A percentile compares a stretch with the other conserved stretches of the same genome.
Conservation (phyloP, 148 eudicot genomes). For the Rhododendron williamsianum region DNA sequence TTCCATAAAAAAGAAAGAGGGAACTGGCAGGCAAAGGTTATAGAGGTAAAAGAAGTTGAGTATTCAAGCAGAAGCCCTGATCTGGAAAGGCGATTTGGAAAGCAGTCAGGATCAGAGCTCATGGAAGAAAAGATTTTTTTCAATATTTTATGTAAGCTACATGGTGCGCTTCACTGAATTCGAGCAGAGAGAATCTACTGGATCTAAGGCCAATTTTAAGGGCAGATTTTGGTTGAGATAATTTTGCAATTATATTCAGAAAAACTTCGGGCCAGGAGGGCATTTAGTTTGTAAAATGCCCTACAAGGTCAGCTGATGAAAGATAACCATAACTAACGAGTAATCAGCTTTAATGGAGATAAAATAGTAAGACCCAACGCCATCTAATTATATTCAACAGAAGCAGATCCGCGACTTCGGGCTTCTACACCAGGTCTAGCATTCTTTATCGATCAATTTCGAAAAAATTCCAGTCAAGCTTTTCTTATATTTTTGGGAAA, state of each 20-base stretch:
- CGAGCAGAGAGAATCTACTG: background rate
- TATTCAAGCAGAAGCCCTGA: background rate
- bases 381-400: background rate
- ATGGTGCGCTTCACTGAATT: background rate
- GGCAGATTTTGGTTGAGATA: conserved; percentile 4
- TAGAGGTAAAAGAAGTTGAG: background rate
- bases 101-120: background rate
- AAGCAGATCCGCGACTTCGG: background rate
- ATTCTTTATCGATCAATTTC: background rate
- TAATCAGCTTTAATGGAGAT: background rate
- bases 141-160: background rate
- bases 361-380: background rate
- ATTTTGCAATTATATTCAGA: background rate
- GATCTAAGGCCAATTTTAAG: background rate
- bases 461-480: background rate
- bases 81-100: background rate
- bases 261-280: background rate
- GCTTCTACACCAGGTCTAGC: background rate
- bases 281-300: background rate
- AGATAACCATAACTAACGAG: background rate
- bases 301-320: background rate
- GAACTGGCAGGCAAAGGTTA: background rate
- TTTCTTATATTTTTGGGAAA: background rate
- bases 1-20: background rate
- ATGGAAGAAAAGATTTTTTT: background rate